These are phyloP conservation scores for Diaporthe sp. DNA, from an alignment of 2,329 filamentous ascomycete species.

Conservation along the genomic window DNA sequence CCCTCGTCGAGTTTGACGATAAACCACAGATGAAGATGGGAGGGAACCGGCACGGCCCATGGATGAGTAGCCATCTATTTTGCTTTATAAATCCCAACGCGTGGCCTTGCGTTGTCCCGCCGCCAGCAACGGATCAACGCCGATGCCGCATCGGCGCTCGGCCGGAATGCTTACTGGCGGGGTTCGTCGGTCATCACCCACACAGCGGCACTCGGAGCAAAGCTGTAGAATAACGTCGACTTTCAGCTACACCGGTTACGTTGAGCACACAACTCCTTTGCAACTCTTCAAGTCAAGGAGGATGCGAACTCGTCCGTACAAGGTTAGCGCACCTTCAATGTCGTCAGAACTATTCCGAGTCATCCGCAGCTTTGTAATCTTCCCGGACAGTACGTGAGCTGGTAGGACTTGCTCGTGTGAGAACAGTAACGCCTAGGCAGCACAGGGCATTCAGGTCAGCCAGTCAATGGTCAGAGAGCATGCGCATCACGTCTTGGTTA, in stretches of 20 bases:
- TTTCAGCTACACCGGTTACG: neutral
- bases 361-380: neutral
- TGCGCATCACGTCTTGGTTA: neutral
- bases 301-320: neutral
- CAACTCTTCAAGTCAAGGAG: neutral
- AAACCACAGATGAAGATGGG: neutral
- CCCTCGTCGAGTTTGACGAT: neutral
- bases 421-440: too few species aligned
- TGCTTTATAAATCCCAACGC: neutral
- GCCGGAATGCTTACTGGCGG: neutral
- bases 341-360: neutral
- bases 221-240: neutral
- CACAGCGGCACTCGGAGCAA: neutral
- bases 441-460: neutral
- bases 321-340: neutral
- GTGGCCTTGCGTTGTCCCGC: too few species aligned
- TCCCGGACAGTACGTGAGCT: neutral
- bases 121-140: neutral
- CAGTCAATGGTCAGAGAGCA: neutral
- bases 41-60: neutral
- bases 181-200: neutral
- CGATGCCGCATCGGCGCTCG: conserved; percentile 12
- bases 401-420: neutral
- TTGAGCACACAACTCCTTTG: too few species aligned
- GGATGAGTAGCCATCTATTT: neutral